Evolutionary conservation across 2,329 filamentous ascomycete species (phyloP).

Genomic region (Pezicula carpinea): DNA sequence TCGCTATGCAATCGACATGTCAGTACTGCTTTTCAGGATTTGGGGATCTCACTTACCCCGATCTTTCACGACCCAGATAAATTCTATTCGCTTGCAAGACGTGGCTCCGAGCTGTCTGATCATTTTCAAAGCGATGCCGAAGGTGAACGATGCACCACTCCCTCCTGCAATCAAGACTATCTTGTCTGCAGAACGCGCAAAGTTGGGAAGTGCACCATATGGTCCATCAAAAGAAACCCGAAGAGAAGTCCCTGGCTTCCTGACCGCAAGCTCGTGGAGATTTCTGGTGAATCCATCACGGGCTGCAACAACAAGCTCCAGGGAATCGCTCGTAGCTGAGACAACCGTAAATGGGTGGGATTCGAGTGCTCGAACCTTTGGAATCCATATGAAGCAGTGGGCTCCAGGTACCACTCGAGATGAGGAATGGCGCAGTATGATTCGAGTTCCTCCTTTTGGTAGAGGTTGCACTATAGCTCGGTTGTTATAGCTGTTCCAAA

Average conservation of each 20-base stretch:
- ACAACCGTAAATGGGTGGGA: conserved; percentile 60
- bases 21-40: conserved; percentile 1
- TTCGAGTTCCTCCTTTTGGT: conserved; percentile 45
- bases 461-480: conserved; percentile 47
- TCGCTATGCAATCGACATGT: conserved; percentile 10
- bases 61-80: conserved; percentile 42
- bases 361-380: conserved; percentile 47
- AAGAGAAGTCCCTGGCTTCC: conserved; percentile 42
- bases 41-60: conserved; percentile 29
- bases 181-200: conserved; percentile 43
- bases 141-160: conserved; percentile 53
- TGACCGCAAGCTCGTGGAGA: conserved; percentile 43
- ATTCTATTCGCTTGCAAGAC: conserved; percentile 35
- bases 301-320: conserved; percentile 50
- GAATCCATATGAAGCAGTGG: conserved; percentile 60
- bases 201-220: conserved; percentile 49
- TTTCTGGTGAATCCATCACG: conserved; percentile 54
- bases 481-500: conserved; percentile 43
- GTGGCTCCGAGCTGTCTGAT: conserved; percentile 33
- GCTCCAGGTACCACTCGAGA: conserved; percentile 43
- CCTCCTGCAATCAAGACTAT: conserved; percentile 54
- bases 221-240: conserved; percentile 50
- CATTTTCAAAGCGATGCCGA: conserved; percentile 41
- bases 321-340: conserved; percentile 33
- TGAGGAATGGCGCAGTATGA: conserved; percentile 44